A percentile compares a stretch with the other conserved stretches of the same genome.
Evolutionary conservation across 768 basidiomycete species (phyloP).

Genomic region (Sistotremastrum niveocremeum): DNA sequence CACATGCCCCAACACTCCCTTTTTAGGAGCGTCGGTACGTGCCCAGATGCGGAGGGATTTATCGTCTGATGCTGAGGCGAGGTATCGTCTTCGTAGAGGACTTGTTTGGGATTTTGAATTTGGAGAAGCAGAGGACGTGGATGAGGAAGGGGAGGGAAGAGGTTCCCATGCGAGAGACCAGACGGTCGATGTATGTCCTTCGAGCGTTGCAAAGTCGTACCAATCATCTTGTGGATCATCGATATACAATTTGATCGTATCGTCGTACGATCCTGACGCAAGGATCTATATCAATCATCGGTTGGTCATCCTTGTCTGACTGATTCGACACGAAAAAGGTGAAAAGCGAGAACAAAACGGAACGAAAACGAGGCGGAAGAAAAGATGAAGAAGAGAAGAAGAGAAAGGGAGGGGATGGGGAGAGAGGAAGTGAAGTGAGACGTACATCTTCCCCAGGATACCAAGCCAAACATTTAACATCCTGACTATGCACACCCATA

Average conservation of each 20-base stretch:
- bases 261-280: constrained; percentile 94
- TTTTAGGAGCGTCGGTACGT: constrained; percentile 43
- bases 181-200: constrained; percentile 76
- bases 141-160: constrained; percentile 29
- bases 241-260: constrained; percentile 84
- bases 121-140: constrained; percentile 23
- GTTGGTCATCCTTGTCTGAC: constrained; percentile 6
- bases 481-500: constrained; percentile 86
- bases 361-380: too few relatives aligned
- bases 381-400: background rate
- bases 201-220: constrained; percentile 73
- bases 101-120: background rate
- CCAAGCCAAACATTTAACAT: constrained; percentile 92
- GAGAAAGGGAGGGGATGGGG: background rate
- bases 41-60: constrained; percentile 78
- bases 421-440: constrained; percentile 3
- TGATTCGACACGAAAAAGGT: too few relatives aligned
- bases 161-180: constrained; percentile 68
- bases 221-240: constrained; percentile 94
- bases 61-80: constrained; percentile 83
- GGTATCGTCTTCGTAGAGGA: constrained; percentile 56
- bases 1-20: constrained; percentile 47
- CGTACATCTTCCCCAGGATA: constrained; percentile 88
- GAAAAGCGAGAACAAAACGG: too few relatives aligned
- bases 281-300: constrained; percentile 49